phyloP scores from a whole-genome alignment of 2,329 filamentous ascomycete genomes.

The Colletotrichum higginsianum region DNA sequence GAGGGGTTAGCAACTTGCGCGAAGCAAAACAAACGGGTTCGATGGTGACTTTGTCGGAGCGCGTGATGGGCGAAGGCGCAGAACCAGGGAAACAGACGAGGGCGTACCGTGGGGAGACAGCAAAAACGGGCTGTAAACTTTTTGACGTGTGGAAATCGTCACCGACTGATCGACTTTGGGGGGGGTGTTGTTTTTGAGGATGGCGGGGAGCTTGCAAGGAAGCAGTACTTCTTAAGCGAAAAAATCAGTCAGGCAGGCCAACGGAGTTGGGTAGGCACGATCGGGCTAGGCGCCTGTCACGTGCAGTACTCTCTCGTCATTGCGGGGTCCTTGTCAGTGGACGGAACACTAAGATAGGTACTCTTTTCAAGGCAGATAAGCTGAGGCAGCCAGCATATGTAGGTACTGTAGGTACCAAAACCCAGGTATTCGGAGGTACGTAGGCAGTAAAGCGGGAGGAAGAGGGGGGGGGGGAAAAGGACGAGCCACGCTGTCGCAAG shows the following conservation, averaged over 20 bases:
- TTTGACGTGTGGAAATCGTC: constrained; percentile 54
- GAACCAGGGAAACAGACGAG: constrained; percentile 5
- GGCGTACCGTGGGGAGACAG: constrained; percentile 25
- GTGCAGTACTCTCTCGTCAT: constrained; percentile 40
- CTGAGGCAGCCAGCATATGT: background rate
- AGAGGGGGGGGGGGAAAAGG: background rate
- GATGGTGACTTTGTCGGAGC: constrained; percentile 30
- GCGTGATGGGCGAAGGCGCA: constrained; percentile 38
- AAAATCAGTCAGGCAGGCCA: constrained; percentile 56
- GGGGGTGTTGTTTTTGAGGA: constrained; percentile 56
- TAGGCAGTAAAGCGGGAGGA: too few species aligned
- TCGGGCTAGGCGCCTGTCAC: constrained; percentile 39
- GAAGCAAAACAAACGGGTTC: constrained; percentile 8
- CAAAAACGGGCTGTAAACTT: constrained; percentile 24
- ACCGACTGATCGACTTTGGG: constrained; percentile 55
- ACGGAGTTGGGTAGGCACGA: constrained; percentile 42
- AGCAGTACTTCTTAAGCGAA: constrained; percentile 54
- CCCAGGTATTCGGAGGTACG: too few species aligned
- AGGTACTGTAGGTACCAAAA: too few species aligned
- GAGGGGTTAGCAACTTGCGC: constrained; percentile 40
- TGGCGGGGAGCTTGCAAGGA: constrained; percentile 59
- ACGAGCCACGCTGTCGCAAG: background rate
- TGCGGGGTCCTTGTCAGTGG: constrained; percentile 28
- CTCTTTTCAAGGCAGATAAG: background rate
- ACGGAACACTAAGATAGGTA: background rate